Conservation (phyloP, 495 filamentous ascomycete species). For the Neurospora tetrasperma region DNA sequence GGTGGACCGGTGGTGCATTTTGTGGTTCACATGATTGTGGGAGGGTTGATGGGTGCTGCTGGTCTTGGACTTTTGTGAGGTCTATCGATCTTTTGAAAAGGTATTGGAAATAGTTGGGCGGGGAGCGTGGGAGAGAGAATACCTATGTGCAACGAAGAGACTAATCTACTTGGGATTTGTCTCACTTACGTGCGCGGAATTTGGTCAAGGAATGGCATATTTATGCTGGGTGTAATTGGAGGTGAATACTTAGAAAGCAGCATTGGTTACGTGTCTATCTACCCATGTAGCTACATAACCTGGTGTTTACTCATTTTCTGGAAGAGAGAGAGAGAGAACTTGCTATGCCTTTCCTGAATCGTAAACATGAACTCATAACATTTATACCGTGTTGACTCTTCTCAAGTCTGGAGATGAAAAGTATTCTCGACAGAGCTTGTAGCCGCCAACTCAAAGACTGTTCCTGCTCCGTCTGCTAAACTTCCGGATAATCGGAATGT, state of each 20-base stretch:
- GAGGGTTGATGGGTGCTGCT: conserved; percentile 6
- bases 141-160: background rate
- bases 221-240: background rate
- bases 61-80: background rate
- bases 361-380: background rate
- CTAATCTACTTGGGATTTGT: background rate
- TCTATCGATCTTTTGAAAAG: background rate
- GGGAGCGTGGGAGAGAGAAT: no score
- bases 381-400: background rate
- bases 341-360: background rate
- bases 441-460: background rate
- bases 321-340: background rate
- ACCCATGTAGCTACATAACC: background rate
- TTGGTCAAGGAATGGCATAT: background rate
- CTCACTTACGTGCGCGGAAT: background rate
- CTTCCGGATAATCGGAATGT: background rate
- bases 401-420: background rate
- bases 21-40: conserved; percentile 15
- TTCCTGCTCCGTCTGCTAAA: background rate
- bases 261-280: background rate
- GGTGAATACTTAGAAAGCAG: background rate
- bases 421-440: background rate
- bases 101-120: no score
- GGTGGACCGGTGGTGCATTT: conserved; percentile 24
- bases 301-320: background rate